A percentile compares a stretch with the other conserved stretches of the same genome.
phyloP scores from a whole-genome alignment of 495 filamentous ascomycete species.

The Aspergillus incahuasiensis region DNA sequence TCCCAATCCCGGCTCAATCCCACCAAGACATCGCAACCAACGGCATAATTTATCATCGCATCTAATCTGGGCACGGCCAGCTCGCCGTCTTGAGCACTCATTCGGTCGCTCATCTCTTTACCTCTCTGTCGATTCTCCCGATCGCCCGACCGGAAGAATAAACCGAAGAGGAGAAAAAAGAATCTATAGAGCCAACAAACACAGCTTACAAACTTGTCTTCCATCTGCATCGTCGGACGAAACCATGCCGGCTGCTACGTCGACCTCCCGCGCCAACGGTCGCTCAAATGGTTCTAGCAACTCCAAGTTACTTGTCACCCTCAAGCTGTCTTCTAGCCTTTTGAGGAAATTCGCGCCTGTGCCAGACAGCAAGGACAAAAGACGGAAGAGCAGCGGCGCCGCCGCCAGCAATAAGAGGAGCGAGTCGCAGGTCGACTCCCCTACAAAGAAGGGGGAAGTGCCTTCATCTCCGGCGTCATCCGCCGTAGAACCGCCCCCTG shows the following conservation, averaged over 20 bases:
- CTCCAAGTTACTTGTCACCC: conserved; percentile 45
- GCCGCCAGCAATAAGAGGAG: conserved; percentile 27
- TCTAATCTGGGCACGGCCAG: conserved; percentile 17
- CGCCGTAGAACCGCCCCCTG: conserved; percentile 47
- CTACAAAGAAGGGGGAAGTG: conserved; percentile 38
- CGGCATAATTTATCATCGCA: conserved; percentile 15
- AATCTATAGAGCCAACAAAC: conserved; percentile 3
- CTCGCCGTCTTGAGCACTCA: background rate
- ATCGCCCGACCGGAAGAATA: conserved; percentile 1
- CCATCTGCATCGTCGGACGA: background rate
- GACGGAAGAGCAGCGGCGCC: conserved; percentile 19
- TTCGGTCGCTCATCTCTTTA: background rate
- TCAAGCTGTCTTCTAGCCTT: conserved; percentile 47
- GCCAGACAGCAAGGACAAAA: conserved; percentile 22
- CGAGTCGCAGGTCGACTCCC: conserved; percentile 34
- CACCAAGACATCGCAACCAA: conserved; percentile 12
- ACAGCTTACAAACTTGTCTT: background rate
- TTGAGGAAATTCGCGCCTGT: conserved; percentile 44
- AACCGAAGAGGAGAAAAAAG: background rate
- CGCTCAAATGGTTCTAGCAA: conserved; percentile 33
- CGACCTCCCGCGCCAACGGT: conserved; percentile 23
- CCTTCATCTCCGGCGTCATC: conserved; percentile 45
- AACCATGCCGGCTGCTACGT: conserved; percentile 32
- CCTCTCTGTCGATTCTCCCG: background rate
- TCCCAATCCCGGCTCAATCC: conserved; percentile 14